Conservation (phyloP, 192 early-diverging fungal genomes). For the Backusella parvicylindrica region DNA sequence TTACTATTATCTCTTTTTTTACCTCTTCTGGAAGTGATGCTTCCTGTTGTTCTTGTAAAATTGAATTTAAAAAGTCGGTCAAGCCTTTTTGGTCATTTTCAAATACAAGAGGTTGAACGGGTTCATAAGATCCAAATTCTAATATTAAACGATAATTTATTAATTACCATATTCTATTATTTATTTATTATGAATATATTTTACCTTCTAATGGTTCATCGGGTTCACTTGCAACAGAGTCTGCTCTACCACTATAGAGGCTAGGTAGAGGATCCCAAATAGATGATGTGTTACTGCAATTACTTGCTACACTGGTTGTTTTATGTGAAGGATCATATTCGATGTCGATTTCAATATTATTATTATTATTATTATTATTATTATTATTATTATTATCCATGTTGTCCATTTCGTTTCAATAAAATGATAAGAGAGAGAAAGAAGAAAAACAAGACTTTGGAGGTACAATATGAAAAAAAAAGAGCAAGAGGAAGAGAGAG, state of each 20-base stretch:
- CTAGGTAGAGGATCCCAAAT: conserved; percentile 16
- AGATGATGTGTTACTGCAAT: not conserved
- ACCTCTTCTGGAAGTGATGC: not conserved
- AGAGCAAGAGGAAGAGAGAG: not conserved
- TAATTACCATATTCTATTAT: too few relatives aligned
- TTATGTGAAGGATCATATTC: conserved; percentile 19
- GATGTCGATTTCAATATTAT: not conserved
- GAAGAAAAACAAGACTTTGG: conserved; percentile 3
- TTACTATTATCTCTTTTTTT: not conserved
- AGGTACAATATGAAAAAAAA: not conserved
- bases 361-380: conserved; percentile 3
- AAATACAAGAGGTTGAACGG: conserved; percentile 9
- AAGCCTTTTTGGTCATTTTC: conserved; percentile 39
- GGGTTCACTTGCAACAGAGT: not conserved
- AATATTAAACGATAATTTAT: not conserved
- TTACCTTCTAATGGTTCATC: conserved; percentile 27
- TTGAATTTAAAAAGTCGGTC: conserved; percentile 41
- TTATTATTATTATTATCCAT: not conserved
- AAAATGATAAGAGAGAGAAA: not conserved
- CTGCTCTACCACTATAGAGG: conserved; percentile 18
- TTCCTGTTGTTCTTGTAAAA: conserved; percentile 40
- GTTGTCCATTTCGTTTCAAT: not conserved
- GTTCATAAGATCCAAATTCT: not conserved
- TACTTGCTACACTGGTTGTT: not conserved
- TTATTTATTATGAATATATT: too few relatives aligned